These are phyloP conservation scores for Sugiyamaella chiloensis DNA, from an alignment of 805 yeast species.

Conservation along the genomic window DNA sequence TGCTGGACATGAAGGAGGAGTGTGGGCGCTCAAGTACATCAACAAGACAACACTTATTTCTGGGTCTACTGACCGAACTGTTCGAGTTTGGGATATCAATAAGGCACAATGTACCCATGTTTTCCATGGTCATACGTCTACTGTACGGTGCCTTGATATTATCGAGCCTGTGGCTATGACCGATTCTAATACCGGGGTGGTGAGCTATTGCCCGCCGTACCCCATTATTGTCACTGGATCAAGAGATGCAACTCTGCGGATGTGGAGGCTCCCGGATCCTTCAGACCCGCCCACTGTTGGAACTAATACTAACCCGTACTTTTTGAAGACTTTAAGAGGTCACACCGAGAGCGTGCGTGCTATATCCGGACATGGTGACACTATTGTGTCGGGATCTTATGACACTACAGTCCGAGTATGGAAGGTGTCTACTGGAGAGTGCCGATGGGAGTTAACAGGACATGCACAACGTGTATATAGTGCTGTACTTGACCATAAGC, in stretches of 20 bases:
- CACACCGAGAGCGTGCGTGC: conserved; percentile 83
- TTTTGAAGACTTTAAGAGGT: conserved; percentile 66
- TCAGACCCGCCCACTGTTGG: conserved; percentile 37
- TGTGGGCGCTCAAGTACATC: conserved; percentile 92
- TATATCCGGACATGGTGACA: conserved; percentile 79
- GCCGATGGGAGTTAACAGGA: conserved; percentile 72
- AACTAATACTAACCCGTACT: conserved; percentile 49
- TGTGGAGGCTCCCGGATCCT: conserved; percentile 71
- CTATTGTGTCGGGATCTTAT: conserved; percentile 84
- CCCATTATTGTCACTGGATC: conserved; percentile 86
- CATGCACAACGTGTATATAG: conserved; percentile 87
- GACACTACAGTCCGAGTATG: conserved; percentile 89
- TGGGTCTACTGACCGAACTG: conserved; percentile 93
- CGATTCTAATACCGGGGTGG: conserved; percentile 56
- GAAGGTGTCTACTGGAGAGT: conserved; percentile 74
- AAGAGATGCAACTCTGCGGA: conserved; percentile 76
- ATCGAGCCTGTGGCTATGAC: conserved; percentile 57
- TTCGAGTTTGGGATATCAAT: conserved; percentile 87
- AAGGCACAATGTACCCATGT: conserved; percentile 87
- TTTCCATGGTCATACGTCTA: conserved; percentile 86
- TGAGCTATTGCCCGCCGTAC: conserved; percentile 50
- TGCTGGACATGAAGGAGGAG: conserved; percentile 94
- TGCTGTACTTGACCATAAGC: conserved; percentile 73
- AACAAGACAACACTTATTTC: conserved; percentile 74
- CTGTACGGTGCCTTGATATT: conserved; percentile 88